phyloP scores from a whole-genome alignment of 225 moss, liverwort and hornwort species.

The Polytrichum commune region DNA sequence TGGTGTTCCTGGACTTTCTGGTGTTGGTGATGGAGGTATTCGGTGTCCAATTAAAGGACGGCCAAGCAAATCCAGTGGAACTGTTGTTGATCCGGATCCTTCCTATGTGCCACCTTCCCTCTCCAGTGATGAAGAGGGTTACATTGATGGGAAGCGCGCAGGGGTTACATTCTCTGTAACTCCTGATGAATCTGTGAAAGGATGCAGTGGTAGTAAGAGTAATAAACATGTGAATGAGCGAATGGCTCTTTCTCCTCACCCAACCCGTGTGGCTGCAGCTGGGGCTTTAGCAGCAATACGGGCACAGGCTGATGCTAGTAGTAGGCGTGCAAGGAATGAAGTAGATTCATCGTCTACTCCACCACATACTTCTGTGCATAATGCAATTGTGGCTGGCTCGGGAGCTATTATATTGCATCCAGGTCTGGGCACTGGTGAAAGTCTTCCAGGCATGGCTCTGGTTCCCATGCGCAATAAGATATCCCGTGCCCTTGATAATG shows the following conservation, averaged over 20 bases:
- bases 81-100: conserved; percentile 56
- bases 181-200: conserved; percentile 73
- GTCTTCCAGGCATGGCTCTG: conserved; percentile 53
- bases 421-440: conserved; percentile 48
- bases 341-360: conserved; percentile 34
- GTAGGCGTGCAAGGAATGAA: conserved; percentile 79
- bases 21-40: conserved; percentile 63
- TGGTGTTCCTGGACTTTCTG: conserved; percentile 61
- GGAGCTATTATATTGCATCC: conserved; percentile 70
- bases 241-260: conserved; percentile 75
- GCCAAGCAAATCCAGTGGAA: conserved; percentile 53
- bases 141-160: conserved; percentile 46
- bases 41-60: conserved; percentile 75
- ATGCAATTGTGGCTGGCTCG: conserved; percentile 45
- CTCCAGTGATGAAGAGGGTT: conserved; percentile 47
- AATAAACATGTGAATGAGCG: conserved; percentile 56
- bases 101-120: conserved; percentile 51
- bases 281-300: conserved; percentile 96
- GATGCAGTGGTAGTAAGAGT: conserved; percentile 55
- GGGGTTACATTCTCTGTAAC: conserved; percentile 51
- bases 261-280: conserved; percentile 93
- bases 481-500: conserved; percentile 52
- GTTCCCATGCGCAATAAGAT: conserved; percentile 58
- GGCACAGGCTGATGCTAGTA: conserved; percentile 87
- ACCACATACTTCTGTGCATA: conserved; percentile 34